phyloP scores from a whole-genome alignment of 192 early-diverging fungal species.

The Chytriomyces hyalinus region DNA sequence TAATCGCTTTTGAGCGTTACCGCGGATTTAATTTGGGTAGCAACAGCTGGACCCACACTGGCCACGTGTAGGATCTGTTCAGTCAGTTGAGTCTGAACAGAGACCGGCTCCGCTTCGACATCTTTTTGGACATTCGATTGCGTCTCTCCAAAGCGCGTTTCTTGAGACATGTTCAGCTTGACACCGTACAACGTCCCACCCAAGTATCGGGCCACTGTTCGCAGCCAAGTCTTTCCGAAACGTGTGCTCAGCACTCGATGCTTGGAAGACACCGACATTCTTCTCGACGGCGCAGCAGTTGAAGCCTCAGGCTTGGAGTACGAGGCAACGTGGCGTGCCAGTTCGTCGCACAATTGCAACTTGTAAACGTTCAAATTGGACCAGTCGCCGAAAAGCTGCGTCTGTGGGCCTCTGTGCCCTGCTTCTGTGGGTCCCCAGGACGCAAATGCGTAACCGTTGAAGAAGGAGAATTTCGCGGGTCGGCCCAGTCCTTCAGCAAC shows the following conservation, averaged over 20 bases:
- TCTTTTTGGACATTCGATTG: background rate
- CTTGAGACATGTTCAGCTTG: slow-evolving; percentile 4
- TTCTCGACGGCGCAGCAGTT: background rate
- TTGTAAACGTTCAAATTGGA: slow-evolving; percentile 37
- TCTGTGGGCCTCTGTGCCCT: background rate
- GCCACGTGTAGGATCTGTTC: slow-evolving; percentile 39
- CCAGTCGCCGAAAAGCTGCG: slow-evolving; percentile 30
- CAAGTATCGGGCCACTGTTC: background rate
- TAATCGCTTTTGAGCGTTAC: background rate
- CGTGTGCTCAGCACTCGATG: background rate
- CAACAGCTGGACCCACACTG: slow-evolving; percentile 16
- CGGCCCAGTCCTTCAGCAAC: slow-evolving; percentile 13
- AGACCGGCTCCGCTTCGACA: background rate
- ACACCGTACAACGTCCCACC: slow-evolving; percentile 2
- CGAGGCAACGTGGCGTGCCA: slow-evolving; percentile 44
- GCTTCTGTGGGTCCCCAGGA: background rate
- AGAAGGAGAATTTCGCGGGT: slow-evolving; percentile 12
- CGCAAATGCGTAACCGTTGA: slow-evolving; percentile 9
- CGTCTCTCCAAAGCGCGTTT: background rate
- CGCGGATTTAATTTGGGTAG: background rate
- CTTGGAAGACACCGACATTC: background rate
- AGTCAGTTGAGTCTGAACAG: slow-evolving; percentile 10
- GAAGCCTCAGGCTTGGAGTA: slow-evolving; percentile 20
- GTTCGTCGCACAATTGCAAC: slow-evolving; percentile 38
- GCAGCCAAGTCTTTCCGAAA: background rate